Percentiles rank a stretch among this genome's conserved stretches.
Evolutionary conservation across 1,284 basidiomycete genomes (phyloP).

Genomic region (Coniferiporia sulphurascens): DNA sequence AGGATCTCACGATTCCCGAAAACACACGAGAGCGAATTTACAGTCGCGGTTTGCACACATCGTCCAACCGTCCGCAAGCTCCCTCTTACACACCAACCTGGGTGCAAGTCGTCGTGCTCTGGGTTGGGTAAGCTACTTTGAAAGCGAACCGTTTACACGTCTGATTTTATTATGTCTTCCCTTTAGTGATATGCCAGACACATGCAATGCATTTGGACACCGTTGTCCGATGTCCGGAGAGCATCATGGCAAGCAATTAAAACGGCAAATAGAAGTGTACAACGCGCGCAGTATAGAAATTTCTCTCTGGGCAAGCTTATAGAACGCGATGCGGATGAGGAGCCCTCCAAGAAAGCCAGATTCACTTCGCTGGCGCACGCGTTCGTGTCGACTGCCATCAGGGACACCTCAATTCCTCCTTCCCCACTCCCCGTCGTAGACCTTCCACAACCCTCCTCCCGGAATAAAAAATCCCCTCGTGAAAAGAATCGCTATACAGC

Average conservation of each 20-base stretch:
- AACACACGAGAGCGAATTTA: too few species aligned
- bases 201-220: conserved; percentile 20
- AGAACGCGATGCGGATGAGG: background rate
- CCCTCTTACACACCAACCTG: background rate
- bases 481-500: background rate
- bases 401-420: conserved; percentile 12
- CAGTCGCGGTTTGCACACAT: too few species aligned
- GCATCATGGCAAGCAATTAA: background rate
- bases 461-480: background rate
- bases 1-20: background rate
- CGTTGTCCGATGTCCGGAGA: conserved; percentile 14
- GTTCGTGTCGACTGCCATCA: conserved; percentile 11
- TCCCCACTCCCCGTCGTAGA: conserved; percentile 6
- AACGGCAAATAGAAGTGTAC: background rate
- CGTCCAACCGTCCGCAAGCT: too few species aligned
- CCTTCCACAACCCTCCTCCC: background rate
- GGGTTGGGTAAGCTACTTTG: conserved; percentile 3
- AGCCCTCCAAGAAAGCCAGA: background rate
- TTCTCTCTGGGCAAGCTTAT: background rate
- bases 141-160: background rate
- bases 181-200: conserved; percentile 18
- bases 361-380: conserved; percentile 6
- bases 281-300: background rate
- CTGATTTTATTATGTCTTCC: background rate
- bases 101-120: conserved; percentile 7